These are phyloP conservation scores for Globisporangium cystogenes DNA, from an alignment of 352 stramenopile species.

Conservation along the genomic window DNA sequence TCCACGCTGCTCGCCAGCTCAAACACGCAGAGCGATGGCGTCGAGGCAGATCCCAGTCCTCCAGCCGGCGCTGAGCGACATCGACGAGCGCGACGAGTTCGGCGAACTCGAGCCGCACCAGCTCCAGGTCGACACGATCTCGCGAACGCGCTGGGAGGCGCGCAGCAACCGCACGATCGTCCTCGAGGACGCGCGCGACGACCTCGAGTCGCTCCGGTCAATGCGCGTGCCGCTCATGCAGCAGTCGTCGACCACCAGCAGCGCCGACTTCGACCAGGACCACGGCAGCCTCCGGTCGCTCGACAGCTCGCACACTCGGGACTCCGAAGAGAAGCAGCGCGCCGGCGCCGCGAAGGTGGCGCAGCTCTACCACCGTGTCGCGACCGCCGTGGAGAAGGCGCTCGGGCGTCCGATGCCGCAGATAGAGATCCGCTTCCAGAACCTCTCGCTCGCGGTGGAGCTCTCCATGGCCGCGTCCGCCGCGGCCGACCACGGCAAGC, in stretches of 20 bases:
- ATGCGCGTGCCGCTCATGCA: not conserved
- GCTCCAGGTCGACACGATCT: no score
- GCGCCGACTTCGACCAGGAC: no score
- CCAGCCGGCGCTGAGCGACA: not conserved
- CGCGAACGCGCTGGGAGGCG: not conserved
- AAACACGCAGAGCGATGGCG: not conserved
- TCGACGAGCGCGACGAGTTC: not conserved
- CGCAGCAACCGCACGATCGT: not conserved
- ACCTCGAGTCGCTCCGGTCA: not conserved
- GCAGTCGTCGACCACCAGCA: no score
- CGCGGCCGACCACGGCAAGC: not conserved
- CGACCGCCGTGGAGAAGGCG: not conserved
- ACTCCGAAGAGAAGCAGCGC: no score
- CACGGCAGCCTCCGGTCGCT: no score
- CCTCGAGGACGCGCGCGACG: not conserved
- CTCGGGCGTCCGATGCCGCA: conserved; percentile 13
- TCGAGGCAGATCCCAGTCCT: not conserved
- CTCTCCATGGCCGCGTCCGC: not conserved
- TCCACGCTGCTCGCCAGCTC: no score
- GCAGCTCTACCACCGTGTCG: not conserved
- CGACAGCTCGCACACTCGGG: no score
- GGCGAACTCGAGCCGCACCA: no score
- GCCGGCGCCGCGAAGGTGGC: not conserved
- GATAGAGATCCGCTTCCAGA: conserved; percentile 20
- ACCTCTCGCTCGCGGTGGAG: conserved; percentile 15